Evolutionary conservation across 2,329 filamentous ascomycete genomes (phyloP).

Genomic region (Penicillium sp.): DNA sequence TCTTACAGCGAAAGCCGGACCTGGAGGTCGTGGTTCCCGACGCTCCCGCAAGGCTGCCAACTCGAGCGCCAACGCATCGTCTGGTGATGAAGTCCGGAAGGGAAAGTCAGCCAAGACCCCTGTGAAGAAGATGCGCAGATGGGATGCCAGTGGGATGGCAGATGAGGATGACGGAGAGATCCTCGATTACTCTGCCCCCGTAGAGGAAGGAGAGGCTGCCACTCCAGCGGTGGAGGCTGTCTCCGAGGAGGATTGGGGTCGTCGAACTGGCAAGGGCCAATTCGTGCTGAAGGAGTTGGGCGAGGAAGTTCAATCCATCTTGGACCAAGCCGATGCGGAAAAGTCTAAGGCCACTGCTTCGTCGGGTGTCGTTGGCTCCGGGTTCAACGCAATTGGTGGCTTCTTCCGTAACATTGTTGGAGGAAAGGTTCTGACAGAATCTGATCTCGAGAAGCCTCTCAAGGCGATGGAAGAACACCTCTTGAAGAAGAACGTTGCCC

Average conservation of each 20-base stretch:
- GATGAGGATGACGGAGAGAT: constrained; percentile 78
- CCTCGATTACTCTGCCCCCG: constrained; percentile 82
- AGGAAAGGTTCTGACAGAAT: constrained; percentile 85
- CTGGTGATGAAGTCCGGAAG: constrained; percentile 79
- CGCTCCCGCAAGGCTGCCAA: constrained; percentile 71
- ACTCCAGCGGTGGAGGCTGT: constrained; percentile 68
- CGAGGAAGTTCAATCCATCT: constrained; percentile 87
- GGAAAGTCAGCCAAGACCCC: constrained; percentile 49
- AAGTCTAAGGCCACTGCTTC: constrained; percentile 50
- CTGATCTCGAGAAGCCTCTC: constrained; percentile 87
- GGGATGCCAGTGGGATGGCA: constrained; percentile 85
- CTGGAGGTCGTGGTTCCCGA: constrained; percentile 74
- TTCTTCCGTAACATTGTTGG: constrained; percentile 94
- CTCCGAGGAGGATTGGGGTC: constrained; percentile 79
- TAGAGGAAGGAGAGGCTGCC: constrained; percentile 56
- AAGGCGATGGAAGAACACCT: constrained; percentile 96
- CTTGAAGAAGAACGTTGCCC: constrained; percentile 91
- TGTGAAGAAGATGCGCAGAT: constrained; percentile 82
- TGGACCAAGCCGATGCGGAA: constrained; percentile 74
- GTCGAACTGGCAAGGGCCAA: constrained; percentile 79
- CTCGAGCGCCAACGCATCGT: constrained; percentile 58
- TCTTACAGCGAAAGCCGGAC: constrained; percentile 71
- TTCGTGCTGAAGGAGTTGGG: constrained; percentile 92
- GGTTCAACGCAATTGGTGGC: constrained; percentile 78
- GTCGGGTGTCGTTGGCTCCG: constrained; percentile 71